Conservation (phyloP, 2,329 filamentous ascomycete species). For the Talaromyces amestolkiae region DNA sequence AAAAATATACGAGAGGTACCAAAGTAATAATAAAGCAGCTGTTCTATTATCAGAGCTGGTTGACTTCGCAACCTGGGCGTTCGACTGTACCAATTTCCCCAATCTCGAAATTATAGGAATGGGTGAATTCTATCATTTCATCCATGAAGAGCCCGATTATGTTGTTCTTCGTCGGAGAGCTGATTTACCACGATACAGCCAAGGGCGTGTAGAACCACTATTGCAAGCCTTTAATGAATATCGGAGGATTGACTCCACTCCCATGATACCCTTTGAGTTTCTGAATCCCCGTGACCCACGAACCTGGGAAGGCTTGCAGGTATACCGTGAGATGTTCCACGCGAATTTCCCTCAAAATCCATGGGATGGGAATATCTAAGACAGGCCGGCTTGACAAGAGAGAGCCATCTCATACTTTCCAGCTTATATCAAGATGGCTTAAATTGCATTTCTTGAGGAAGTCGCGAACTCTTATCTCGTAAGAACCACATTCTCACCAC, state of each 20-base stretch:
- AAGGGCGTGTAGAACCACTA: background rate
- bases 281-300: background rate
- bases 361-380: background rate
- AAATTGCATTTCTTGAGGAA: background rate
- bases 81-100: background rate
- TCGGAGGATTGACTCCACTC: background rate
- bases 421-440: background rate
- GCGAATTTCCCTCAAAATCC: background rate
- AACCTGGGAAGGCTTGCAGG: background rate
- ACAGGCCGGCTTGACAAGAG: background rate
- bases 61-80: constrained; percentile 2
- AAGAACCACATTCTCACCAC: background rate
- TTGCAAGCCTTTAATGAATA: background rate
- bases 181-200: background rate
- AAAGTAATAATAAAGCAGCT: too few relatives aligned
- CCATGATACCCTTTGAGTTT: background rate
- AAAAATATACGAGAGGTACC: background rate
- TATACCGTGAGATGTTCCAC: background rate
- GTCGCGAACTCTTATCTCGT: background rate
- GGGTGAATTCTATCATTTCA: background rate
- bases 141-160: too few relatives aligned
- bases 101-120: background rate
- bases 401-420: background rate
- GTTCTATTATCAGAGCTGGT: background rate
- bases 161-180: background rate